Evolutionary conservation across 371 early-diverging fungal species (phyloP).

Genomic region (Mortierella sp.): DNA sequence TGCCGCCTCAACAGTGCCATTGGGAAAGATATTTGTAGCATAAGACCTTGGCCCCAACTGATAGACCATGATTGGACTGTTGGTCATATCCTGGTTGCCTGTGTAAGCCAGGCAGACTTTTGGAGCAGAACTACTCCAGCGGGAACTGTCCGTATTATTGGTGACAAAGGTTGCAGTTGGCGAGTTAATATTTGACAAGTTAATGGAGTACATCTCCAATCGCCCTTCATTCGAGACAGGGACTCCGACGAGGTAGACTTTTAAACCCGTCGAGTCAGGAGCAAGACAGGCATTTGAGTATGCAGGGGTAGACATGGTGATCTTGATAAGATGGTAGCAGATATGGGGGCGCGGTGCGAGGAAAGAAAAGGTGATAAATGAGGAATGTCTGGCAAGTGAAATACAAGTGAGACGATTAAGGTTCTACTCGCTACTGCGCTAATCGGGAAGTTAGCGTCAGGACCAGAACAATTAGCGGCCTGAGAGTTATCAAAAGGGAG

Average conservation of each 20-base stretch:
- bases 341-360: not conserved
- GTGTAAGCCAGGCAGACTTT: slow-evolving; percentile 30
- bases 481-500: not conserved
- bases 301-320: slow-evolving; percentile 17
- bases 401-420: not conserved
- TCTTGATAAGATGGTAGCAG: not conserved
- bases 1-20: slow-evolving; percentile 20
- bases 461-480: not conserved
- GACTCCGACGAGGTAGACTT: slow-evolving; percentile 34
- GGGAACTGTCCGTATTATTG: slow-evolving; percentile 7
- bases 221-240: slow-evolving; percentile 20
- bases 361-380: not conserved
- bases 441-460: not conserved
- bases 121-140: slow-evolving; percentile 15
- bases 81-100: slow-evolving; percentile 10
- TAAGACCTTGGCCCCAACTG: slow-evolving; percentile 29
- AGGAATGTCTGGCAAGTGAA: not conserved
- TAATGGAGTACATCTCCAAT: slow-evolving; percentile 28
- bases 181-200: slow-evolving; percentile 36
- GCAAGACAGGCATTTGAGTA: slow-evolving; percentile 31
- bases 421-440: not conserved
- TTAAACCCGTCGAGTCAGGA: slow-evolving; percentile 1
- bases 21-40: slow-evolving; percentile 32
- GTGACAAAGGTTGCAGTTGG: slow-evolving; percentile 26
- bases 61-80: slow-evolving; percentile 25